Conservation (phyloP, 2,329 filamentous ascomycete genomes). For the Ambrosiella xylebori region DNA sequence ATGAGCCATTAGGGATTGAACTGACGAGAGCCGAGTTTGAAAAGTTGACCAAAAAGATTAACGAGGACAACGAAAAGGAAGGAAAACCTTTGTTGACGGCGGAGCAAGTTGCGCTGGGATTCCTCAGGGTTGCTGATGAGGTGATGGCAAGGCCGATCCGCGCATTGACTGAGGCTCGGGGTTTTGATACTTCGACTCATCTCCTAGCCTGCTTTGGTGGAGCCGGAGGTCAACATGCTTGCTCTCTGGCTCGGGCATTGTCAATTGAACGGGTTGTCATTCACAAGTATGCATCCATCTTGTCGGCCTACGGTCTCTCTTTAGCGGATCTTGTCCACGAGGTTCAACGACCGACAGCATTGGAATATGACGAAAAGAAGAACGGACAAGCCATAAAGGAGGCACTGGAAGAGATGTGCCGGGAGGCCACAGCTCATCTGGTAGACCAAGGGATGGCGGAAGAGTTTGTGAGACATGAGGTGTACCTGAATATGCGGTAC, state of each 20-base stretch:
- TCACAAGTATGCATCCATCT: slow-evolving; percentile 72
- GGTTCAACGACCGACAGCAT: slow-evolving; percentile 58
- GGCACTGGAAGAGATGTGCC: slow-evolving; percentile 66
- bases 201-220: slow-evolving; percentile 85
- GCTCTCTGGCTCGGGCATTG: slow-evolving; percentile 73
- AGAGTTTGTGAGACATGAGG: slow-evolving; percentile 62
- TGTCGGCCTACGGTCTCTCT: slow-evolving; percentile 86
- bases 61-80: slow-evolving; percentile 34
- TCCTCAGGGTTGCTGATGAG: slow-evolving; percentile 79
- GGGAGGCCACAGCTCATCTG: slow-evolving; percentile 51
- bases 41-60: slow-evolving; percentile 61
- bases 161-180: slow-evolving; percentile 80
- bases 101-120: slow-evolving; percentile 79
- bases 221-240: slow-evolving; percentile 78
- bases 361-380: slow-evolving; percentile 34
- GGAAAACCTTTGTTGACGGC: slow-evolving; percentile 52
- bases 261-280: slow-evolving; percentile 75
- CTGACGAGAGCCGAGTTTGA: slow-evolving; percentile 61
- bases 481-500: slow-evolving; percentile 89
- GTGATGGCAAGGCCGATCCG: slow-evolving; percentile 83
- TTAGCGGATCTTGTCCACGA: slow-evolving; percentile 87
- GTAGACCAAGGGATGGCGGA: slow-evolving; percentile 64
- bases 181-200: slow-evolving; percentile 79
- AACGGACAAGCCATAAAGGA: slow-evolving; percentile 44
- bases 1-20: slow-evolving; percentile 59